Evolutionary conservation across 1,284 basidiomycete species (phyloP), one percentile per base, ranked within the genome.

Genomic region (Baeospora myosura): DNA sequence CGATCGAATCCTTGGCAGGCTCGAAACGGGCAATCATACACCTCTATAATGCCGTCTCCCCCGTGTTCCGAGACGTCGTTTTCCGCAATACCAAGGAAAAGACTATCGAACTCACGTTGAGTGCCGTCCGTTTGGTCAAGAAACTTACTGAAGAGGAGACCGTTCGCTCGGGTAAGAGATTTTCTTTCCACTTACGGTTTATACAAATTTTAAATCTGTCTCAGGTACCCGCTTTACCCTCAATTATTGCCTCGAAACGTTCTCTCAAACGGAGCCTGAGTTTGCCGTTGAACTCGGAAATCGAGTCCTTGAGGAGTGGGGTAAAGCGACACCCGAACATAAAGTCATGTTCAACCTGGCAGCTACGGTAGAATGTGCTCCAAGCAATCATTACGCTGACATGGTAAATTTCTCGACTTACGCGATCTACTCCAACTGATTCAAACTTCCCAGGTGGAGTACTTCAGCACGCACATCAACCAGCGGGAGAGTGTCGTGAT

Each of bases 161-260:
- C 4, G 69, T 68, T 20, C 54, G 56, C 7, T 57, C 58, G 32
- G 58, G 58, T 42, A 77, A 76, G 57, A 69, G 78, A 54, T 16
- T 37, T 40, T 11, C 18, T 4, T 3, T 14, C 26, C 23, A 5
- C 14, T 14, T 17, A 30, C 22, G 4, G 16, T 16, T 17, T 32
- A 32, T 25, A 6, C 16, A 20, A 4, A 30, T 14, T 4, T 24
- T 5, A 45, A 35, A n/a, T 31, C 17, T 24, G 11, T 32, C 16
- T 23, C 23, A 55, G 80, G 81, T 11, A 92, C 88, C 5, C 63
- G 71, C 40, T 94, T 93, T 73, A 78, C 80, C 50, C 90, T 84
- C 62, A 88, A 94, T 64, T 94, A 94, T 64, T 92, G 88, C 52
- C 88, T 91, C 23, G 90, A 94, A 65, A 89, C 87, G 1, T 94